Base-by-base conservation (phyloP, 2,329 filamentous ascomycete genomes). In the Colletotrichum chlorophyti region DNA sequence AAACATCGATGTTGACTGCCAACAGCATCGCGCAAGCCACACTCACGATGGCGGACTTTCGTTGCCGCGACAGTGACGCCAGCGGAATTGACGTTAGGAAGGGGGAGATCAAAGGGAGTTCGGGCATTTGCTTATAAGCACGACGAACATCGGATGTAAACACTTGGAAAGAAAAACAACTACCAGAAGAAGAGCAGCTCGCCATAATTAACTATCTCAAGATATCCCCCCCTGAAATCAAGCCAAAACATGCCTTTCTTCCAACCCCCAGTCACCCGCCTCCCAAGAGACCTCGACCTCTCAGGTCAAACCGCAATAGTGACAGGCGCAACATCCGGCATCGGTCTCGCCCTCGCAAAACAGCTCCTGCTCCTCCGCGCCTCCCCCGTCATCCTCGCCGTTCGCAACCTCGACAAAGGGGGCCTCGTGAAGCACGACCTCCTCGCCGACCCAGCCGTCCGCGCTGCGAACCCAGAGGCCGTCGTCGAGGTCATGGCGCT, bases 271-370 rank as follows among this genome's bases (percentile, higher is more conserved):
- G 51, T 54, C 15, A 40, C 17, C 6, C 32, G 34, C 7, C 43
- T 47, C 2, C 51, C 37, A 10, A 12, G 26, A 9, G 4, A 11
- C 37, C 4, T 52, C 1, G 51, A 69, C 47, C 58, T 69, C 17
- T 27, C 35, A 21, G 65, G 64, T 37, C 63, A 72, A 43, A 72
- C 68, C 1, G 66, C 72, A 46, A 68, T 79, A 21, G 68, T 80
- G 32, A 79, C 76, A 0, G 78, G 77, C n/a, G 69, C 76, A 41
- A 79, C 77, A 49, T 65, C 66, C 3, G 77, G 78, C 1, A 65
- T 80, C 0, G 77, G 77, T 2, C 65, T 75, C 1, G 76, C 76
- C 58, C 67, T 75, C 1, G 68, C 70, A 6, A 65, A 66, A 3
- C 73, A 79, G 43, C 66, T 78, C 2, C 65, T 74, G 19, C 40